These are phyloP conservation scores for Dryas alaskensis DNA, from an alignment of 306 rosid species.

Conservation along the genomic window DNA sequence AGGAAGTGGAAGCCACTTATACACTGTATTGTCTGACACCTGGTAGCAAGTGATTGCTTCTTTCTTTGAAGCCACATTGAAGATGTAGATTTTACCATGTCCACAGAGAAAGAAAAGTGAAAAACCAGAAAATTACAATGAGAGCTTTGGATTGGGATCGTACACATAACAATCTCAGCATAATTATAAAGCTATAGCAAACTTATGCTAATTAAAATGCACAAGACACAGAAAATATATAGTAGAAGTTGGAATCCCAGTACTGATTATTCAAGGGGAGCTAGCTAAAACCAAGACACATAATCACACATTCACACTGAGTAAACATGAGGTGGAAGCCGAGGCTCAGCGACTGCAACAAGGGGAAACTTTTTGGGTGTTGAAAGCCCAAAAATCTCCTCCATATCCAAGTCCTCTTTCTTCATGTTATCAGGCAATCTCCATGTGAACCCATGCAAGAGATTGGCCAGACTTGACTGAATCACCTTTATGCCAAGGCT, in stretches of 20 bases:
- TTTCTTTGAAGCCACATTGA: too few species aligned
- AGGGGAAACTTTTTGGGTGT: conserved; percentile 60
- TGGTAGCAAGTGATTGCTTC: too few species aligned
- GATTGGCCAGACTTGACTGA: conserved; percentile 67
- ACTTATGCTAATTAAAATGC: neutral
- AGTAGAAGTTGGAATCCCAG: neutral
- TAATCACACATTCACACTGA: conserved; percentile 8
- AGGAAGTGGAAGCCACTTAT: neutral
- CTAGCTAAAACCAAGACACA: neutral
- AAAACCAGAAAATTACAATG: neutral
- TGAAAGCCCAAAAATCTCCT: conserved; percentile 65
- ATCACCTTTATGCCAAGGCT: conserved; percentile 73
- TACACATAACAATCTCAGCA: neutral
- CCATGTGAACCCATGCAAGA: conserved; percentile 86
- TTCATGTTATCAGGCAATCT: conserved; percentile 37
- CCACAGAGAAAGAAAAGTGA: neutral
- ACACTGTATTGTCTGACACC: neutral
- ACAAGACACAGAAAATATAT: neutral
- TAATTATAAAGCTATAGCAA: neutral
- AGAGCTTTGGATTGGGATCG: neutral
- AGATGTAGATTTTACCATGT: neutral
- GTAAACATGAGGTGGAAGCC: conserved; percentile 60
- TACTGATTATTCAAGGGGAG: conserved; percentile 1
- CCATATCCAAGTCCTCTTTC: conserved; percentile 63
- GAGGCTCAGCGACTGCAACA: conserved; percentile 41